Percentiles rank a stretch among this genome's conserved stretches.
Evolutionary conservation across 768 basidiomycete species (phyloP).

Genomic region (Phanerochaete carnosa): DNA sequence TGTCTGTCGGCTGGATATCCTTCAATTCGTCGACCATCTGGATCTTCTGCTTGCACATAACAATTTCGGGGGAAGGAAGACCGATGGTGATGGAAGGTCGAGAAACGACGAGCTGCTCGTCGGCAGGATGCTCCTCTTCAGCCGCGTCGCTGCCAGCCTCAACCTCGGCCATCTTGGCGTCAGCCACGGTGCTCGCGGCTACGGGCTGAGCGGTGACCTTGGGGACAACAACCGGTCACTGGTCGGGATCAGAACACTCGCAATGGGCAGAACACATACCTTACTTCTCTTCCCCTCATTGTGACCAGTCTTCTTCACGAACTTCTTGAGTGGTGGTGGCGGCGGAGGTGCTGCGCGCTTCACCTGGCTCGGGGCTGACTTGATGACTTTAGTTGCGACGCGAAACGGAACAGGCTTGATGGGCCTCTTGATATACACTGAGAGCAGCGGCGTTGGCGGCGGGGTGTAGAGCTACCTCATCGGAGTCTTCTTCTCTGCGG

Average conservation of each 20-base stretch:
- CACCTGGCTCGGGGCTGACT: background rate
- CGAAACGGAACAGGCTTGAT: background rate
- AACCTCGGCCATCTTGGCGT: background rate
- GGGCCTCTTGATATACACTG: background rate
- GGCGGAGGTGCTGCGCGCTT: background rate
- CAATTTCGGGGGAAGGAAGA: background rate
- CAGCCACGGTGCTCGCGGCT: background rate
- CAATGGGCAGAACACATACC: background rate
- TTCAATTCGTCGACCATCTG: background rate
- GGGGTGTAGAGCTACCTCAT: background rate
- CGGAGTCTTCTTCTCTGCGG: background rate
- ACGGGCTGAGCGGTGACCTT: background rate
- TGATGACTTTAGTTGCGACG: background rate
- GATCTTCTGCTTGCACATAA: background rate
- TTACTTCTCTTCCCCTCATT: background rate
- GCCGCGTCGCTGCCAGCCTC: background rate
- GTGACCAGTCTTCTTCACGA: background rate
- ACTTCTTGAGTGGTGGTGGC: background rate
- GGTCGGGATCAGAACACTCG: background rate
- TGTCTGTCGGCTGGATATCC: too few species aligned
- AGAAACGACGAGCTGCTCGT: too few species aligned
- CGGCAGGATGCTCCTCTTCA: background rate
- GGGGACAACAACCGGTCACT: background rate
- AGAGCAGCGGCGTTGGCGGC: background rate
- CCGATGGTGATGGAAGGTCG: background rate